Evolutionary conservation across 805 yeast genomes (phyloP), one percentile per base, ranked within the genome.

Genomic region (Candida loeiensis): DNA sequence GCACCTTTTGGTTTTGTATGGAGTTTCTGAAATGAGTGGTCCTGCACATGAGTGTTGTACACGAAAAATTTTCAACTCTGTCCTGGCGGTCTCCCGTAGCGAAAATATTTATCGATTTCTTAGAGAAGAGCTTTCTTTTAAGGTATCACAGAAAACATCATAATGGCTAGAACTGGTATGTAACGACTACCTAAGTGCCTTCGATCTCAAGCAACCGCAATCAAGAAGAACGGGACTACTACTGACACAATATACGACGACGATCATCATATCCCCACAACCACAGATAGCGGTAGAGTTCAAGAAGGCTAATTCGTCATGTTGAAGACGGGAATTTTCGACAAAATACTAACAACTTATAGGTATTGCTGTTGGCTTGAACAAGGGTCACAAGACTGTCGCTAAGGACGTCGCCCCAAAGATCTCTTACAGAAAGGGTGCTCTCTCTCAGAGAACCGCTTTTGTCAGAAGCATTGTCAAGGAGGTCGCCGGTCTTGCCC

Each of bases 341-440:
- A 37, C 35, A 15, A 29, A 6, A 6, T 37, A 37, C 36, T 31
- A 37, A 31, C 40, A 37, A 24, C n/a, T 37, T 45, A 26, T 58
- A 80, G 93, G 95, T 75, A 88, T 91, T 73, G 95, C 96, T 78
- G 82, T 82, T 78, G 99, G 99, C 75, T 79, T 83, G 74, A 95
- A 93, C 96, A 91, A 95, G 79, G 99, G 99, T 76, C 95, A 85
- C 95, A 82, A 86, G 77, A 93, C 88, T 76, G 81, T 86, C 71
- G 83, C 88, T 64, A 85, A 90, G 74, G 66, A 63, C 49, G 69
- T 66, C 50, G 88, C 86, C 72, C 74, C 73, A 62, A 69, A 69
- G 62, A 79, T 85, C 64, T 86, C 97, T 51, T 80, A 85, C 85
- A 85, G 93, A 80, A 95, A 91, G 84, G 98, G 98, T 75, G 85